Evolutionary conservation across 345 rosid genomes (phyloP).

Genomic region (Bruguiera parviflora): DNA sequence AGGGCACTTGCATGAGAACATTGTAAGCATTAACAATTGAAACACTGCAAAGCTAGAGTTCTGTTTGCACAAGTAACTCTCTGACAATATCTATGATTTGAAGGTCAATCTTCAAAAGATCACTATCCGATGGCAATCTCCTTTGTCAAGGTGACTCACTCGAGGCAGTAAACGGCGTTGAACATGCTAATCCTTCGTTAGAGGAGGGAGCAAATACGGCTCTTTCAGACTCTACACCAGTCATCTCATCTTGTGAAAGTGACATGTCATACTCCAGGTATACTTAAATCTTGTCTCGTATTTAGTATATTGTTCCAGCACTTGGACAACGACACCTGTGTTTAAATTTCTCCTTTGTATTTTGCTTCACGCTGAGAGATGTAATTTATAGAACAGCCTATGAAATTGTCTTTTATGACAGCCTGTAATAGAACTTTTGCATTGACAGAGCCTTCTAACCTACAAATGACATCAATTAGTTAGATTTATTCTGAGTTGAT

Average conservation of each 20-base stretch:
- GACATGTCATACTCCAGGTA: conserved; percentile 55
- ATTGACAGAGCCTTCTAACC: too few relatives aligned
- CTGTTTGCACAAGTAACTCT: conserved; percentile 10
- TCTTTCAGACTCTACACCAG: conserved; percentile 63
- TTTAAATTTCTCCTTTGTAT: not conserved
- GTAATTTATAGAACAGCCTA: too few relatives aligned
- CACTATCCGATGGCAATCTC: conserved; percentile 81
- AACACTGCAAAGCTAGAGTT: not conserved
- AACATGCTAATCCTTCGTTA: conserved; percentile 30
- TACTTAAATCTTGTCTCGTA: conserved; percentile 4
- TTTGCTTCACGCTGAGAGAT: not conserved
- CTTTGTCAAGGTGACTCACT: conserved; percentile 41
- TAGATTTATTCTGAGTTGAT: too few relatives aligned
- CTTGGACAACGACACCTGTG: not conserved
- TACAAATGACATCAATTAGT: too few relatives aligned
- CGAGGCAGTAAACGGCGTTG: conserved; percentile 25
- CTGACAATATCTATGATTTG: conserved; percentile 7
- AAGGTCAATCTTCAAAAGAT: conserved; percentile 69
- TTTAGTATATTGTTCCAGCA: not conserved
- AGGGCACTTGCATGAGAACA: too few relatives aligned
- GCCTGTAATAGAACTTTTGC: too few relatives aligned
- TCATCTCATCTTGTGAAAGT: conserved; percentile 47
- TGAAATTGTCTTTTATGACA: too few relatives aligned
- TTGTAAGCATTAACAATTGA: too few relatives aligned
- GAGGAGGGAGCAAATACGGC: conserved; percentile 39